A percentile compares a stretch with the other conserved stretches of the same genome.
These are phyloP conservation scores for Penicillium frequentans DNA, from an alignment of 2,329 filamentous ascomycete genomes.

Conservation along the genomic window DNA sequence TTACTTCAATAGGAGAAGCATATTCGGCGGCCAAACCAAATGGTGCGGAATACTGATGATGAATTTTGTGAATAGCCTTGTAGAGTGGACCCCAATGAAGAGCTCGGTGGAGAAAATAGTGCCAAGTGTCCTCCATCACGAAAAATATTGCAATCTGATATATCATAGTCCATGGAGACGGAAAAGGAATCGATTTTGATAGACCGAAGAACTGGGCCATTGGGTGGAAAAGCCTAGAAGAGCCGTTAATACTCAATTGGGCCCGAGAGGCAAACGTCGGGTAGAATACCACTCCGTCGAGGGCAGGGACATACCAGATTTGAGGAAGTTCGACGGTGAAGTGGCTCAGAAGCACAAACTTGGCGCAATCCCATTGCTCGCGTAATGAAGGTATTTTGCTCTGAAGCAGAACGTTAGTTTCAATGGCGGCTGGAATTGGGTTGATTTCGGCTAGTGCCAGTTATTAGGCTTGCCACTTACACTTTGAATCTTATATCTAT, in stretches of 20 bases:
- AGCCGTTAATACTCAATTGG: no score
- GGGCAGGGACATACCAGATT: constrained; percentile 67
- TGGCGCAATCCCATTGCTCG: constrained; percentile 93
- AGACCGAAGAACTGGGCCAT: constrained; percentile 91
- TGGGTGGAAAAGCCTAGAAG: constrained; percentile 78
- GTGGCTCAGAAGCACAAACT: constrained; percentile 88
- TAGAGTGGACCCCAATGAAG: constrained; percentile 96
- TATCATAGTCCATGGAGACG: constrained; percentile 78
- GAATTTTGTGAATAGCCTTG: constrained; percentile 97
- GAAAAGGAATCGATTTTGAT: constrained; percentile 85
- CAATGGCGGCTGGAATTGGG: background rate
- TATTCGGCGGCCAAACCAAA: constrained; percentile 97
- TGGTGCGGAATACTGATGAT: constrained; percentile 97
- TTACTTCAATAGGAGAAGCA: constrained; percentile 94
- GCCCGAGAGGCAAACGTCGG: background rate
- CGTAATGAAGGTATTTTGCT: constrained; percentile 85
- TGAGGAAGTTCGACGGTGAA: constrained; percentile 98
- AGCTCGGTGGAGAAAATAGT: constrained; percentile 93
- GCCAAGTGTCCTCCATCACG: constrained; percentile 93
- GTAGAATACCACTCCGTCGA: background rate
- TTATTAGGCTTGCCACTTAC: constrained; percentile 3
- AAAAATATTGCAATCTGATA: constrained; percentile 94
- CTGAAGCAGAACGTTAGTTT: constrained; percentile 36
- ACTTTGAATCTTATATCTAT: constrained; percentile 13
- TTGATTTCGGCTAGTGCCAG: background rate